Conservation (phyloP, 495 filamentous ascomycete species). For the Chaetomium cochliodes region DNA sequence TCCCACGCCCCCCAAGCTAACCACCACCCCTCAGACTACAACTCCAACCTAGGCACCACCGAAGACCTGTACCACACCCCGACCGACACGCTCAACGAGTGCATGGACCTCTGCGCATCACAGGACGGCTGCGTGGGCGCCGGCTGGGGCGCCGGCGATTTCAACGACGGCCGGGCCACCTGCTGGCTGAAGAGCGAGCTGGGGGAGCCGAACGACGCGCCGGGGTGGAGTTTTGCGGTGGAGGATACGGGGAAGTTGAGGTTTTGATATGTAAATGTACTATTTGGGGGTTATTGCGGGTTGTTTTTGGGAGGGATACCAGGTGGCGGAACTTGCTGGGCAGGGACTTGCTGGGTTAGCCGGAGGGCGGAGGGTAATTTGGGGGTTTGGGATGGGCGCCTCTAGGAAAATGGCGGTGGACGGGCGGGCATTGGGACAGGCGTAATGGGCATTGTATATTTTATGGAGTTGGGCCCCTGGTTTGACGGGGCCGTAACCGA, state of each 20-base stretch:
- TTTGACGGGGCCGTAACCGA: too few relatives aligned
- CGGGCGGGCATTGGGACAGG: background rate
- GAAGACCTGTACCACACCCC: slow-evolving; percentile 30
- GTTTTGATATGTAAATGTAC: background rate
- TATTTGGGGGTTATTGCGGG: too few relatives aligned
- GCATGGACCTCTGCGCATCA: slow-evolving; percentile 35
- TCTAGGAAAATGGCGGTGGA: background rate
- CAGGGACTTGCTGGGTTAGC: background rate
- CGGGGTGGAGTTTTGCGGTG: slow-evolving; percentile 48
- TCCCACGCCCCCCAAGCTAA: background rate
- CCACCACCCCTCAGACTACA: slow-evolving; percentile 29
- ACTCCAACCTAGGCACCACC: slow-evolving; percentile 27
- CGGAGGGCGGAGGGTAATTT: background rate
- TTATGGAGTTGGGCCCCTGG: background rate
- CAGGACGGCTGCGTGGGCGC: slow-evolving; percentile 35
- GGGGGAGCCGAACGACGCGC: slow-evolving; percentile 50
- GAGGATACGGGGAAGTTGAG: slow-evolving; percentile 28
- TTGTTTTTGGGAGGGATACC: background rate
- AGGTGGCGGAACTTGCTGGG: background rate
- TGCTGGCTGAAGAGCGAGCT: slow-evolving; percentile 56
- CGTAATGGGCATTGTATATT: background rate
- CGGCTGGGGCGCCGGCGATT: slow-evolving; percentile 34
- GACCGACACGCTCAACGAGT: slow-evolving; percentile 29
- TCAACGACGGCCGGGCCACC: slow-evolving; percentile 28
- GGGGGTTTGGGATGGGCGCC: background rate